Conservation (phyloP, 768 basidiomycete genomes). For the Auricularia heimuer region DNA sequence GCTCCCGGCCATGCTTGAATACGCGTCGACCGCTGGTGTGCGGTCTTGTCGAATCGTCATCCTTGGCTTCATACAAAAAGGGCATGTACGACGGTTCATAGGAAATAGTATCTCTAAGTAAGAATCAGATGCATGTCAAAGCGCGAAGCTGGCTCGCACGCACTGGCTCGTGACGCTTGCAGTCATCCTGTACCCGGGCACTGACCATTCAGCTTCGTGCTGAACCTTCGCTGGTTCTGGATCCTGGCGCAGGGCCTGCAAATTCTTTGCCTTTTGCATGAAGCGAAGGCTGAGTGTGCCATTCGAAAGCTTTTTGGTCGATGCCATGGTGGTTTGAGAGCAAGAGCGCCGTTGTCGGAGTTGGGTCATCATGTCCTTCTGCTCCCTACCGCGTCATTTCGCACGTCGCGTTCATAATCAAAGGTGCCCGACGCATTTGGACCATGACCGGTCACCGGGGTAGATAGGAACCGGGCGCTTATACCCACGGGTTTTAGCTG, state of each 20-base stretch:
- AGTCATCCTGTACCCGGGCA: constrained; percentile 29
- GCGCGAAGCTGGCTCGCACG: neutral
- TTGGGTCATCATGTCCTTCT: too few relatives aligned
- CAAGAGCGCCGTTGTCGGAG: neutral
- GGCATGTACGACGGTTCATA: constrained; percentile 60
- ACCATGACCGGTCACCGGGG: too few relatives aligned
- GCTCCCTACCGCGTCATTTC: too few relatives aligned
- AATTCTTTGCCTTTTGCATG: constrained; percentile 61
- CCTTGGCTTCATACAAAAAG: constrained; percentile 36
- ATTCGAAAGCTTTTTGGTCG: constrained; percentile 47
- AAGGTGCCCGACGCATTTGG: too few relatives aligned
- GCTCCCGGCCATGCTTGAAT: neutral
- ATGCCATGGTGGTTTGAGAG: neutral
- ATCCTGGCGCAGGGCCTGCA: constrained; percentile 41
- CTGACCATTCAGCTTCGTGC: constrained; percentile 59
- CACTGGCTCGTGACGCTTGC: constrained; percentile 8
- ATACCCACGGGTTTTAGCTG: too few relatives aligned
- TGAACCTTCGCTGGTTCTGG: constrained; percentile 43
- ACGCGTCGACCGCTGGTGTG: neutral
- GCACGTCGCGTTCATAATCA: too few relatives aligned
- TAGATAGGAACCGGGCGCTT: too few relatives aligned
- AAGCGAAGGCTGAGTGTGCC: constrained; percentile 58
- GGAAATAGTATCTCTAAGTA: constrained; percentile 24
- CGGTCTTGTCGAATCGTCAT: neutral
- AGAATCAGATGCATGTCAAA: neutral